Evolutionary conservation across 352 stramenopile species (phyloP), one percentile per base, ranked within the genome.

Genomic region (Phytophthora brassicae): DNA sequence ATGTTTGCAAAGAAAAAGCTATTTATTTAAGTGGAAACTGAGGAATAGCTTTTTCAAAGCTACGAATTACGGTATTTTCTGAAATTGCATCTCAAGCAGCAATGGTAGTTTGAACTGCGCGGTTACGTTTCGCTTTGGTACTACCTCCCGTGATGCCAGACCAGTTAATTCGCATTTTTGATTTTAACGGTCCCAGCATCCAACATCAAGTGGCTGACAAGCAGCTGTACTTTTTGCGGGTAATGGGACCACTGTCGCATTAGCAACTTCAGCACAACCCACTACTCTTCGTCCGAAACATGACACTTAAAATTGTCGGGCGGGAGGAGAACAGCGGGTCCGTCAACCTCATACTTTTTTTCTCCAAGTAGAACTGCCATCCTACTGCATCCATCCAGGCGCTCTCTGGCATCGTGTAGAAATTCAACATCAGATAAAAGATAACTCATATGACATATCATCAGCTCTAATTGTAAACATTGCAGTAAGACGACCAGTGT

Each of bases 231-330:
- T 49, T 20, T 66, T 71, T 13, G 63, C 4, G 4, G 56, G 50
- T 4, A 59, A 22, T 14, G 48, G 19, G 0, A 31, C 20, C 19
- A 58, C 26, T 9, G 20, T 38, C 46, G 41, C 54, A 13, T 26
- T 61, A 5, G 52, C 41, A 41, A 54, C 50, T 7, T 55, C 36
- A 16, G 29, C 43, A 33, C 29, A 11, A 56, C 48, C 20, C 54
- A 23, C 24, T 53, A 3, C 13, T 41, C 46, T 24, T 60, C 54
- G n/a, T 65, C 53, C 11, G 45, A 64, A 14, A 61, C 62, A 53
- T 70, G 48, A 16, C 24, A 39, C 19, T 61, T 56, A 20, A 70
- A 61, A 44, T 66, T 66, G 29, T 66, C 49, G 20, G 65, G n/a
- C n/a, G n/a, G 29, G 17, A 60, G 48, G 35, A 70, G 45, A 17